A percentile compares a stretch with the other conserved stretches of the same genome.
These are phyloP conservation scores for Didymella arachidicola DNA, from an alignment of 2,329 filamentous ascomycete species.

Conservation along the genomic window DNA sequence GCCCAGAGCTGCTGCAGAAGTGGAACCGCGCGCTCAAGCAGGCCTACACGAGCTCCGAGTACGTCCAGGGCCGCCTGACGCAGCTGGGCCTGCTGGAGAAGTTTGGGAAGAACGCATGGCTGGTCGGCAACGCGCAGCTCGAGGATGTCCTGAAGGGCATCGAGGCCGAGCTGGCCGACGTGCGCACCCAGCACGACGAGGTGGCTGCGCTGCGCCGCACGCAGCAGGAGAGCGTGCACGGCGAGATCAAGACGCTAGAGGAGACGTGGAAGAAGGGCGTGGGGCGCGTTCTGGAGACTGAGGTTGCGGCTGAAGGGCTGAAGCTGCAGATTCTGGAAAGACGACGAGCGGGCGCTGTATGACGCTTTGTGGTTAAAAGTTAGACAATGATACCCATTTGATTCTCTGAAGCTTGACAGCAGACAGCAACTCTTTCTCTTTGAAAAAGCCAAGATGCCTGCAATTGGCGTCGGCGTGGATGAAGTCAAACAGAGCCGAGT, in stretches of 20 bases:
- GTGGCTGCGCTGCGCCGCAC: conserved; percentile 74
- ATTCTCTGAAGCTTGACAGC: too few species aligned
- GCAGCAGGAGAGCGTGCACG: conserved; percentile 73
- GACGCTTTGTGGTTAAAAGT: neutral
- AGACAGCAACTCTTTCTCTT: too few species aligned
- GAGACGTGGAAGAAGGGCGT: conserved; percentile 82
- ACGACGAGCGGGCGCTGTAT: conserved; percentile 46
- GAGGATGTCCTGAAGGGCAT: conserved; percentile 74
- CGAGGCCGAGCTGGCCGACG: conserved; percentile 76
- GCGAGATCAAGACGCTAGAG: conserved; percentile 77
- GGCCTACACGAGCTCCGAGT: conserved; percentile 66
- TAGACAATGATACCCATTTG: conserved; percentile 7
- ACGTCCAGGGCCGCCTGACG: conserved; percentile 63
- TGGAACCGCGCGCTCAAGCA: conserved; percentile 62
- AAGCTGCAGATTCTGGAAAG: conserved; percentile 49
- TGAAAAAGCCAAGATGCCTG: too few species aligned
- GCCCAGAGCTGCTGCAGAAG: conserved; percentile 50
- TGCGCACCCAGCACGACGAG: conserved; percentile 73
- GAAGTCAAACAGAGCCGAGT: too few species aligned
- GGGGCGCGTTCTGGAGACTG: conserved; percentile 81
- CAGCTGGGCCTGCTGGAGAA: conserved; percentile 78
- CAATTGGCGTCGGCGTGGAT: too few species aligned
- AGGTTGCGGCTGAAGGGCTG: conserved; percentile 80
- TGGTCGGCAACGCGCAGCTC: conserved; percentile 81
- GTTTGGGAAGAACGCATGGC: conserved; percentile 89